Base-by-base conservation (phyloP, 2,329 filamentous ascomycete species). In the Pseudogymnoascus sp. region DNA sequence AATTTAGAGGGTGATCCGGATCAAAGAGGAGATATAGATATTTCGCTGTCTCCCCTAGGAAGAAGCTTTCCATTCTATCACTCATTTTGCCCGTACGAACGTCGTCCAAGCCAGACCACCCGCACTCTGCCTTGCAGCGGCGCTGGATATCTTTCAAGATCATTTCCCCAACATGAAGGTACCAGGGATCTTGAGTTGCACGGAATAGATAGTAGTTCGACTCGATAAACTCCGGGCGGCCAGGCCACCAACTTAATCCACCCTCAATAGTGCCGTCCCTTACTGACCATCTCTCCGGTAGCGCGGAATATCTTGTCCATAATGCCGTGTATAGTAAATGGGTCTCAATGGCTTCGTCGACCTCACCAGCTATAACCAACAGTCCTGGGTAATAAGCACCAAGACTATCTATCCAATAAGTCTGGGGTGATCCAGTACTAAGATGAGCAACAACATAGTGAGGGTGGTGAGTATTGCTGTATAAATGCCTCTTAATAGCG, bases 1-100 rank as follows among this genome's bases (percentile, higher is more conserved):
- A 85, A 72, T 97, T 97, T 39, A 99, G 75, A 0, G 92, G 90
- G 73, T 97, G 94, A 12, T 85, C 80, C 3, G 85, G 81, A 65
- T 95, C 89, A 71, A 95, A 97, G 2, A 97, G 82, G 59, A 99
- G 76, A 71, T 95, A 97, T 63, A 99, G 78, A 72, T 99, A 99
- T 73, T 97, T 96, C 45, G 90, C 86, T 1, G 94, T 99, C 74
- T 99, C 94, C 12, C 94, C 92, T 0, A 99, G 79, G 69, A 97
- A 97, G 78, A 97, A 99, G 71, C 92, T 97, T 74, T 99, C 94
- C 94, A 97, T 97, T 33, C 94, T 87, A 71, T 99, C 92, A 66
- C 83, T 89, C 73, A 90, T 84, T 73, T 96, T 90, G 3, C 92
- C 92, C 4, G 82, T 89, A 33, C 86, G 77, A 7, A 92, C 89